These are phyloP conservation scores for Kalmusia sp. DNA, from an alignment of 2,329 filamentous ascomycete species.

Conservation along the genomic window DNA sequence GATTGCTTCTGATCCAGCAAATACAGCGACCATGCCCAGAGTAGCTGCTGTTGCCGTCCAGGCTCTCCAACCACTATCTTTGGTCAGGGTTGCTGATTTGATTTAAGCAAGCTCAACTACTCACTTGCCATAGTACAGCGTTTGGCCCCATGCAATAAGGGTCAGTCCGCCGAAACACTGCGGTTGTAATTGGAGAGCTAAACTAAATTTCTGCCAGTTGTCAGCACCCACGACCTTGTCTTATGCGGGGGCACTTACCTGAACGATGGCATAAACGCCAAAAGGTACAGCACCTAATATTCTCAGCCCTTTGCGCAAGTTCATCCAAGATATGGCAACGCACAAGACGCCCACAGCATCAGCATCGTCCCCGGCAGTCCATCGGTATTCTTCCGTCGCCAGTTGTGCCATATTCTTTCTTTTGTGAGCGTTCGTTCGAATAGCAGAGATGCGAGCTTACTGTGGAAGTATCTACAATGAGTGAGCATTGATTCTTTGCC, in stretches of 20 bases:
- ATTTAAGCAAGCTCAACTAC: not conserved
- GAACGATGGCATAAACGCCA: slow-evolving; percentile 60
- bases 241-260: slow-evolving; percentile 39
- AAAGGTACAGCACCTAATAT: slow-evolving; percentile 54
- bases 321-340: not conserved
- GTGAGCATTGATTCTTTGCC: slow-evolving; percentile 17
- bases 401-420: slow-evolving; percentile 66
- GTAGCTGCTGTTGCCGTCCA: slow-evolving; percentile 57
- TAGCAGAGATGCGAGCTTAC: slow-evolving; percentile 32
- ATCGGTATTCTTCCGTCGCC: slow-evolving; percentile 66
- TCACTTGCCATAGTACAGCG: slow-evolving; percentile 59
- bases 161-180: slow-evolving; percentile 60
- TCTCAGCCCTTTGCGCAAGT: slow-evolving; percentile 12
- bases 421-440: slow-evolving; percentile 17
- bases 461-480: slow-evolving; percentile 40
- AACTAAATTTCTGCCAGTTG: slow-evolving; percentile 58
- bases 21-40: slow-evolving; percentile 50
- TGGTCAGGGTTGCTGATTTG: slow-evolving; percentile 3
- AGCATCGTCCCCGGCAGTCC: slow-evolving; percentile 68
- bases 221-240: not conserved
- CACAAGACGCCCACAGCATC: slow-evolving; percentile 68
- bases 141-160: slow-evolving; percentile 60
- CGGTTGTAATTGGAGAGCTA: slow-evolving; percentile 62
- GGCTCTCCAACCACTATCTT: slow-evolving; percentile 52
- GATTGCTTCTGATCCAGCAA: slow-evolving; percentile 62